Percentiles rank a stretch among this genome's conserved stretches.
These are phyloP conservation scores for Metarhizium sp. DNA, from an alignment of 2,329 filamentous ascomycete species.

Conservation along the genomic window DNA sequence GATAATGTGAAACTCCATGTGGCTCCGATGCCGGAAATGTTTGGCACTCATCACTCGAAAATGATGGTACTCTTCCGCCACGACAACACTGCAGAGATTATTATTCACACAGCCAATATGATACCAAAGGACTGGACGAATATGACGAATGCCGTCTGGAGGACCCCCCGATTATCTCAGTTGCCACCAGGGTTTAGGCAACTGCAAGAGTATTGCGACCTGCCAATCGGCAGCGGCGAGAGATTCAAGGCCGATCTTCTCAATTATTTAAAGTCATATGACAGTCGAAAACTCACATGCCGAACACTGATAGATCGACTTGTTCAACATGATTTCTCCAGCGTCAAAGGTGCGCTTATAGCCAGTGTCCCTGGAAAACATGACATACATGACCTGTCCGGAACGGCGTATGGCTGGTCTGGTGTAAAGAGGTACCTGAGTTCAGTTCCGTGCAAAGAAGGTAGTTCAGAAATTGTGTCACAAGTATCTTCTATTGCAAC, in stretches of 20 bases:
- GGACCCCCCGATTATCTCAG: constrained; percentile 59
- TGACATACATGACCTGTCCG: constrained; percentile 32
- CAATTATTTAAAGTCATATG: constrained; percentile 63
- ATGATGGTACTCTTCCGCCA: constrained; percentile 78
- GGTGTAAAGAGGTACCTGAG: constrained; percentile 52
- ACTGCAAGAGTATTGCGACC: constrained; percentile 1
- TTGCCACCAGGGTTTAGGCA: constrained; percentile 6
- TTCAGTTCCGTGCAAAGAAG: constrained; percentile 36
- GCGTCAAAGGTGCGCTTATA: constrained; percentile 61
- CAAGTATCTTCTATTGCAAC: constrained; percentile 80
- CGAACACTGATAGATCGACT: constrained; percentile 48
- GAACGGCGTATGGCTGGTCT: constrained; percentile 68
- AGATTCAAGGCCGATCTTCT: constrained; percentile 71
- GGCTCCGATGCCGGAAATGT: constrained; percentile 74
- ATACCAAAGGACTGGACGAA: constrained; percentile 81
- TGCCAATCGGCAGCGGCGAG: constrained; percentile 45
- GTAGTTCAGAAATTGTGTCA: constrained; percentile 40
- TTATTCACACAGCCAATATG: constrained; percentile 90
- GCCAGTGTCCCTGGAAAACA: constrained; percentile 69
- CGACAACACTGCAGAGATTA: constrained; percentile 65
- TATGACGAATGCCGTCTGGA: constrained; percentile 79
- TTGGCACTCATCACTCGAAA: constrained; percentile 79
- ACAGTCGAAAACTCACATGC: constrained; percentile 44
- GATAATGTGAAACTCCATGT: constrained; percentile 61
- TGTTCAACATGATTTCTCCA: constrained; percentile 56